Base-by-base conservation (phyloP, 148 eudicot species). In the Amaranthus cruentus region DNA sequence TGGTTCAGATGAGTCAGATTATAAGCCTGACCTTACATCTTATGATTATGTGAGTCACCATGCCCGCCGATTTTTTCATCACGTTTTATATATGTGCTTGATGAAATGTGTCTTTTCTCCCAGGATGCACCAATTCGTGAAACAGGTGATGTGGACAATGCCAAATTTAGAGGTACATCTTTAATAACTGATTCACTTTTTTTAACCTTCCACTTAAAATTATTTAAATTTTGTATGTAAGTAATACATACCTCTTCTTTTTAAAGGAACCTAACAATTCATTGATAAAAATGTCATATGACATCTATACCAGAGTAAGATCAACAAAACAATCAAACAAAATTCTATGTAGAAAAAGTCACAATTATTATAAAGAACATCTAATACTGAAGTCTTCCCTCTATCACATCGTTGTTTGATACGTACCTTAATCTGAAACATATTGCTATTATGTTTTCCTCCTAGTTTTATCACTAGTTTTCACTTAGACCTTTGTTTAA, bases 51-150 rank as follows among this genome's bases (percentile, higher is more conserved):
- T 91, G 76, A 89, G 92, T 72, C 77, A 75, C 79, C 71, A 64
- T 28, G 48, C 15, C 15, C 15, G 57, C 42, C 44, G 44, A 5
- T 57, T 69, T 65, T 18, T 42, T 18, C 47, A 38, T 63, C 53
- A 71, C 14, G 21, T 42, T 62, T 62, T 57, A 15, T 21, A 58
- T 51, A 9, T 60, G 56, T 75, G 79, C 72, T 51, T 63, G 28
- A 80, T 72, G 61, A 42, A 53, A 18, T 62, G 1, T 63, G 4
- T 38, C 47, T 72, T 18, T 66, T 84, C 76, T 72, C 72, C 75
- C 73, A 94, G 98, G 98, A 94, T 86, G 97, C 98, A 75, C 98
- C 98, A 65, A 91, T 94, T 56, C 81, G 75, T 65, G 98, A 94
- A 84, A 87, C 87, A 78, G 98, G 98, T 76, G 98, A 91, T 80